phyloP scores from a whole-genome alignment of 1,284 basidiomycete species.

The Tilletia horrida region DNA sequence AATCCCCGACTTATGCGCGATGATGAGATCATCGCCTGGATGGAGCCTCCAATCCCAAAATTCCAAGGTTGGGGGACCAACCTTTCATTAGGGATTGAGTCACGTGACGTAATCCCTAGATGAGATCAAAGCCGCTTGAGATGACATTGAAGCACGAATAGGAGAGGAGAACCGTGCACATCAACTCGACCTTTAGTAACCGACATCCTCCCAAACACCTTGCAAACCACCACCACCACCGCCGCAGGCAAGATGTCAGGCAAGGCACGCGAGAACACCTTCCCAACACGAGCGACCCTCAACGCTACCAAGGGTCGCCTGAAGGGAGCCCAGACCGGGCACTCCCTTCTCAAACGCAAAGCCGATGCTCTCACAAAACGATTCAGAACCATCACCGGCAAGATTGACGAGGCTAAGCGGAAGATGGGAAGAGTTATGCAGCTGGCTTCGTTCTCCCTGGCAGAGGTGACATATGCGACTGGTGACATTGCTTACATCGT shows the following conservation, averaged over 20 bases:
- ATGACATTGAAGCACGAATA: background rate
- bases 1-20: too few relatives aligned
- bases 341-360: constrained; percentile 94
- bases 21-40: background rate
- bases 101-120: constrained; percentile 64
- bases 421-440: constrained; percentile 99
- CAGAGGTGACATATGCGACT: constrained; percentile 95
- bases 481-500: constrained; percentile 77
- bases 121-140: too few relatives aligned
- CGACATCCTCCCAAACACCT: too few relatives aligned
- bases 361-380: constrained; percentile 89
- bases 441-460: constrained; percentile 94
- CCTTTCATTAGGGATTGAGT: too few relatives aligned
- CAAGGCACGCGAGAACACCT: constrained; percentile 76
- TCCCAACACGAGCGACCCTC: constrained; percentile 66
- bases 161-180: too few relatives aligned
- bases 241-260: constrained; percentile 3
- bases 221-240: background rate
- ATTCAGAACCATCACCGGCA: constrained; percentile 65
- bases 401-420: constrained; percentile 87
- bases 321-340: constrained; percentile 95
- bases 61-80: constrained; percentile 22
- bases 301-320: constrained; percentile 88
- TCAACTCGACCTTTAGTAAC: too few relatives aligned
- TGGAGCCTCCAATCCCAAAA: background rate